These are phyloP conservation scores for Sugiyamaella boreocaroliniensis DNA, from an alignment of 805 yeast genomes.

Conservation along the genomic window DNA sequence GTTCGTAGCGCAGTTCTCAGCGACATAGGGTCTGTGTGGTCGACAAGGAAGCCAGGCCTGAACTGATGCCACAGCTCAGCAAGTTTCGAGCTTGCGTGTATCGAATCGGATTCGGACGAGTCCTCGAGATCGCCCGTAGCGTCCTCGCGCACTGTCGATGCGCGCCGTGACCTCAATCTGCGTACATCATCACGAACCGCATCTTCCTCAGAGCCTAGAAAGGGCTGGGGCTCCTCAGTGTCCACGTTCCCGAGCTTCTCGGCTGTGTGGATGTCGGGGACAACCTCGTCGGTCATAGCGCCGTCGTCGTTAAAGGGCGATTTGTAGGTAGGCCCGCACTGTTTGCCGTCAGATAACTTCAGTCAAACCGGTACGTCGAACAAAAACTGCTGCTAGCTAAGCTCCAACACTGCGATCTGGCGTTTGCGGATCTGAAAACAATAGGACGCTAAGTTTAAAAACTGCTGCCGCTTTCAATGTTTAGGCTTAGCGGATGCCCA, in stretches of 20 bases:
- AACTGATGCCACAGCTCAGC: constrained; percentile 1
- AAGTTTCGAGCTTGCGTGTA: not conserved
- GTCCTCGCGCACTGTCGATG: not conserved
- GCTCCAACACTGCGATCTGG: too few species aligned
- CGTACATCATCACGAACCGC: not conserved
- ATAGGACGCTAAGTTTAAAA: too few species aligned
- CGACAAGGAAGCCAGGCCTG: constrained; percentile 17
- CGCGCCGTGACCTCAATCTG: not conserved
- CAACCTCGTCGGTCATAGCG: not conserved
- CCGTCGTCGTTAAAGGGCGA: too few species aligned
- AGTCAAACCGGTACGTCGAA: too few species aligned
- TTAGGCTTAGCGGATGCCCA: too few species aligned
- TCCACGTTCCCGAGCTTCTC: not conserved
- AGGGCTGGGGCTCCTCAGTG: not conserved
- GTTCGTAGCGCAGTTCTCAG: constrained; percentile 21
- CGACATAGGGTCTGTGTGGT: constrained; percentile 23
- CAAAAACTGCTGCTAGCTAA: too few species aligned
- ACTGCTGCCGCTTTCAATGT: too few species aligned
- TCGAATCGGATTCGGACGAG: not conserved
- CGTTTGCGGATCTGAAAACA: too few species aligned
- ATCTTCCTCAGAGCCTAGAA: not conserved
- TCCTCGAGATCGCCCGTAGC: not conserved
- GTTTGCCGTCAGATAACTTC: too few species aligned
- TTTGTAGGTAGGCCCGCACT: too few species aligned
- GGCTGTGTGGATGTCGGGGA: not conserved